A percentile compares a stretch with the other conserved stretches of the same genome.
phyloP scores from a whole-genome alignment of 139 green algal genomes.

The Closterium sp. region DNA sequence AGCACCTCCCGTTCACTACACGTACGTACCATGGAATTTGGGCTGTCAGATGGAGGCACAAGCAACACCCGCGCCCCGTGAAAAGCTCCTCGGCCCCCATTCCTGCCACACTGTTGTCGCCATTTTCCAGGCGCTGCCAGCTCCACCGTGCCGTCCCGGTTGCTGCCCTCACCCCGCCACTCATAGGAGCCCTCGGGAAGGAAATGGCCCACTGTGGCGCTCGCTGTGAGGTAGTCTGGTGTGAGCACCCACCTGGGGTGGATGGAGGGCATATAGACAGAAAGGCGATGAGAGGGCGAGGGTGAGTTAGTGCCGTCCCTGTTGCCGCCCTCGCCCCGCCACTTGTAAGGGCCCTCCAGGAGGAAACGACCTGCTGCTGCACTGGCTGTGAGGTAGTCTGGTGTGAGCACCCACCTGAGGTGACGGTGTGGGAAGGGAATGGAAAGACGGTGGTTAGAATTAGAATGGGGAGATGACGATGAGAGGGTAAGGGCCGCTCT shows the following conservation, averaged over 20 bases:
- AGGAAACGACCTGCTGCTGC: neutral
- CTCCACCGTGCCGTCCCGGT: neutral
- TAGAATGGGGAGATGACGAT: too few relatives aligned
- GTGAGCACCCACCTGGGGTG: neutral
- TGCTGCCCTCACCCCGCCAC: neutral
- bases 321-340: too few relatives aligned
- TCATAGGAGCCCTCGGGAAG: neutral
- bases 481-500: too few relatives aligned
- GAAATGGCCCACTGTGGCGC: neutral
- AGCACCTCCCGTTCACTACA: too few relatives aligned
- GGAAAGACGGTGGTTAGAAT: neutral
- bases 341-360: too few relatives aligned
- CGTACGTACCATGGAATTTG: too few relatives aligned
- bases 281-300: too few relatives aligned
- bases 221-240: neutral
- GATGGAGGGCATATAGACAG: neutral
- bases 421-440: neutral
- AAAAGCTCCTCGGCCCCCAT: neutral
- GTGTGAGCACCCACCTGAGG: neutral
- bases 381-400: neutral
- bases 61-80: neutral
- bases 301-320: too few relatives aligned
- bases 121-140: neutral
- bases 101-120: neutral
- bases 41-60: neutral